Base-by-base conservation (phyloP, 2,329 filamentous ascomycete species). In the Sphaceloma murrayae region DNA sequence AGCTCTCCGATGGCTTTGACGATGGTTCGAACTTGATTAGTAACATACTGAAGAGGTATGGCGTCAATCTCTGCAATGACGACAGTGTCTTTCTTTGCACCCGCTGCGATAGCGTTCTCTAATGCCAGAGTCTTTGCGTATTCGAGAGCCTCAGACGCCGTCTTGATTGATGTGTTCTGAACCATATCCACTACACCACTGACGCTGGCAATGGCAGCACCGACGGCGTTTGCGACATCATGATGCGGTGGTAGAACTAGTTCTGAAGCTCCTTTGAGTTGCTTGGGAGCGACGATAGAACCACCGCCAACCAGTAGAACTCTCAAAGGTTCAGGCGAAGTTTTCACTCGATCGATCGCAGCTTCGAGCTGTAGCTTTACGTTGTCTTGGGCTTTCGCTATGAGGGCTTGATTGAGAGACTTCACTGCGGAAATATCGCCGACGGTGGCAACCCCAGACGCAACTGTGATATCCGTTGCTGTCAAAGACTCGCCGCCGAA, bases 291-390 rank as follows among this genome's bases (percentile, higher is more conserved):
- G 2, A 77, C 56, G 0, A 78, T 63, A 1, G 71, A 68, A 3
- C 75, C 75, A 4, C 75, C 75, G 2, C 75, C 75, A 0, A 78
- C 75, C 0, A 78, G 64, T 1, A 78, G 61, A 1, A 77, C 66
- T 16, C 66, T 67, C 0, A 74, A 63, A 1, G 67, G 66, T 0
- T 67, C 68, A 2, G 73, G 65, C 3, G 70, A 74, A 0, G 74
- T 68, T 52, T 76, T 78, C 62, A 77, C 74, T 26, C 66, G 61
- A 40, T 78, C 74, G 13, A 78, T 66, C 0, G 70, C 66, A 7
- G 59, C 55, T 52, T 76, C 73, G 0, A 78, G 56, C 47, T 71
- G 65, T 5, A 51, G 60, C 47, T 67, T 67, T 11, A 74, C 67
- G 43, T 63, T 59, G 5, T 57, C 46, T 27, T 60, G 54, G 14